Evolutionary conservation across 176 grass and related monocot genomes (phyloP), one percentile per base, ranked within the genome.

Genomic region (Puccinellia tenuiflora): DNA sequence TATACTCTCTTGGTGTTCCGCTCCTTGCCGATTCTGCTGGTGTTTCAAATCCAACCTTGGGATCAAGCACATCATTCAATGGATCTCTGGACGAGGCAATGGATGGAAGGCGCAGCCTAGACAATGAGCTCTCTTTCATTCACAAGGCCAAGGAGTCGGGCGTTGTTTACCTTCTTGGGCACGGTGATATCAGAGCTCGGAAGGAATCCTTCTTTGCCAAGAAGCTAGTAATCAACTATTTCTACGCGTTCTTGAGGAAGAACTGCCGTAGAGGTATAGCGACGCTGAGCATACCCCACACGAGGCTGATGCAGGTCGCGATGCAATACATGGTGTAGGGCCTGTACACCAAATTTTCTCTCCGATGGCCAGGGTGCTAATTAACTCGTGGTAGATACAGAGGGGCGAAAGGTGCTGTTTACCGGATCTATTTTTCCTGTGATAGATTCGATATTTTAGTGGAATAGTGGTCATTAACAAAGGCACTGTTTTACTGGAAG

Each of bases 141-240:
- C 91, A 68, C 85, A 96, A 86, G 83, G 96, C 96, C 7, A 96
- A 96, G 73, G 96, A 95, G 67, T 93, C 83, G 0, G 89, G 93
- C 3, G 87, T 99, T 10, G 92, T 99, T 63, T 99, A 99, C 84
- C 93, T 93, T 24, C 83, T 99, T 5, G 96, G 96, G 26, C 91
- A 96, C 4, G 96, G 93, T 7, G 89, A 99, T 55, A 99, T 99
- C 40, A 83, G 93, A 65, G 96, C 93, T 16, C 84, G 96, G 17
- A 99, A 99, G 85, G 96, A 99, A 10, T 99, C 93, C 0, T 99
- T 92, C 87, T 96, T 99, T 60, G 26, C 90, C 57, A 99, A 99
- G 85, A 99, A 99, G 75, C 73, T 99, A 43, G 96, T 99, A 77
- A 96, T 96, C 56, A 99, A 99, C 84, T 99, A 99, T 76, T 96